Evolutionary conservation across 2,329 filamentous ascomycete species (phyloP), one percentile per base, ranked within the genome.

Genomic region (Trichoderma afroharzianum): DNA sequence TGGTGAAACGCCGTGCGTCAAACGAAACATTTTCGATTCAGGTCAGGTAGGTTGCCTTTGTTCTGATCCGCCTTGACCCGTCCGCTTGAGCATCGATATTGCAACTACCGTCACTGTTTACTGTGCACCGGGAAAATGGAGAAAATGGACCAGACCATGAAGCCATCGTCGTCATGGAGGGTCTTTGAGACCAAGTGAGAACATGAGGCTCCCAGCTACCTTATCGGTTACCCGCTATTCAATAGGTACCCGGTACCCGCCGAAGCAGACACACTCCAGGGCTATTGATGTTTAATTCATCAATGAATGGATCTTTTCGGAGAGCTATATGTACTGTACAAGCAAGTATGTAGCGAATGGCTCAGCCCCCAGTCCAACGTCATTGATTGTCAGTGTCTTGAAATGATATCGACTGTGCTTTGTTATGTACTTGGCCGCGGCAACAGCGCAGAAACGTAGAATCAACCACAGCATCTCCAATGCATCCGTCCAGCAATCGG

Each of bases 1-100:
- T 63, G 36, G 50, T 58, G 63, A 67, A 67, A 67, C 63, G 36
- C 26, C 55, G 32, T 58, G 50, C 63, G 36, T 58, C 63, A 58
- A 58, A 67, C 63, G 63, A 67, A 67, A 67, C 63, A 67, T 36
- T 58, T 58, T 43, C 3, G 1, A 4, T 26, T 26, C 28, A 8
- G 28, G n/a, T n/a, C n/a, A n/a, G n/a, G n/a, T n/a, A n/a, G n/a
- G 15, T 4, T n/a, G 39, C 39, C 39, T 43, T 67, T 33, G 30
- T 33, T 11, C 4, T 32, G 21, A 18, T 36, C 32, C 58, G 11
- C 32, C 28, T 30, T 18, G 18, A 32, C n/a, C 43, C 43, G 21
- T 21, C 21, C 9, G 21, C 47, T 14, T 53, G 47, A 12, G 11
- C 5, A 3, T 53, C 5, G 7, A 11, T 47, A 26, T 24, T 14